Percentiles rank a stretch among this genome's conserved stretches.
Conservation (phyloP, 1,284 basidiomycete genomes). For the Stereum hirsutum region DNA sequence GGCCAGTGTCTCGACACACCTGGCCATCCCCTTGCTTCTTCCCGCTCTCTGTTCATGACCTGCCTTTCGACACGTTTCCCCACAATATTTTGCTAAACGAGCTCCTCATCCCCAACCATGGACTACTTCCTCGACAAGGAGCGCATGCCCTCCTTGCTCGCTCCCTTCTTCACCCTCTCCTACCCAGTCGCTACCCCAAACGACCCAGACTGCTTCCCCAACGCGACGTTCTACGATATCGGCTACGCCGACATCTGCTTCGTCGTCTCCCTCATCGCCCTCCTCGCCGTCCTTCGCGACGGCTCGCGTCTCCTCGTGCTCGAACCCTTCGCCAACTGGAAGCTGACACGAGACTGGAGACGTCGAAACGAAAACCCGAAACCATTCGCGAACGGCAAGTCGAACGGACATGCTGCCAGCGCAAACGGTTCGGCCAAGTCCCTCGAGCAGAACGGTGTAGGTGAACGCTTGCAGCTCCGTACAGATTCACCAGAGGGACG, state of each 20-base stretch:
- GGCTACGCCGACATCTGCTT: slow-evolving; percentile 68
- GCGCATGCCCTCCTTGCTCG: slow-evolving; percentile 41
- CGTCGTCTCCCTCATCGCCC: slow-evolving; percentile 63
- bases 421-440: slow-evolving; percentile 18
- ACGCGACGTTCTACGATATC: slow-evolving; percentile 57
- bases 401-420: slow-evolving; percentile 11
- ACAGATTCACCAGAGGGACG: slow-evolving; percentile 30
- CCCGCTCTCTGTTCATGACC: slow-evolving; percentile 8
- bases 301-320: slow-evolving; percentile 61
- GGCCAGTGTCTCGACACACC: background rate
- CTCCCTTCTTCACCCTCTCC: slow-evolving; percentile 69
- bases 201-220: slow-evolving; percentile 57
- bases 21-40: background rate
- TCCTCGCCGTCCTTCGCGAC: slow-evolving; percentile 78
- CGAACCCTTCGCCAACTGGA: slow-evolving; percentile 72
- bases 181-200: slow-evolving; percentile 52
- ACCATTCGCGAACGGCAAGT: slow-evolving; percentile 18
- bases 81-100: slow-evolving; percentile 22
- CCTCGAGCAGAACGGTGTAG: slow-evolving; percentile 3
- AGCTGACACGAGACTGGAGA: slow-evolving; percentile 45
- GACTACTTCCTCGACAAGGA: slow-evolving; percentile 14
- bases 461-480: slow-evolving; percentile 4
- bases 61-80: slow-evolving; percentile 21
- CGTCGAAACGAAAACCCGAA: slow-evolving; percentile 15
- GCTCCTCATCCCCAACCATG: slow-evolving; percentile 14